Conservation (phyloP, 371 early-diverging fungal species). For the Mucor piriformis region DNA sequence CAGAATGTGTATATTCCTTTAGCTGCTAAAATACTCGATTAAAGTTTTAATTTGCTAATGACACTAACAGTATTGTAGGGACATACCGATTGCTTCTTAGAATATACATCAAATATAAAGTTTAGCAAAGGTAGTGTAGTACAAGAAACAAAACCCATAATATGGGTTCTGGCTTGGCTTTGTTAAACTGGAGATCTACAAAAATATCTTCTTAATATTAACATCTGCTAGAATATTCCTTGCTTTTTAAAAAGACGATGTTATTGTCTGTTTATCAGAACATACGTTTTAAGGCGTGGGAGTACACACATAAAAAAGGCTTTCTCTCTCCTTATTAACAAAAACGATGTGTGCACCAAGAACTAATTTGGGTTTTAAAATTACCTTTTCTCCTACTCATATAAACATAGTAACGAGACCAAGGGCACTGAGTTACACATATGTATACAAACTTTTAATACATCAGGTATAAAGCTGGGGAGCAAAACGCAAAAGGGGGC, state of each 20-base stretch:
- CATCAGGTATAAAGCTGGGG: too few species aligned
- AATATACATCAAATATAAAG: background rate
- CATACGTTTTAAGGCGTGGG: too few species aligned
- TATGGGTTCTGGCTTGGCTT: background rate
- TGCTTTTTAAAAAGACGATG: background rate
- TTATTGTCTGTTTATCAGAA: background rate
- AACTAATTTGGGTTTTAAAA: background rate
- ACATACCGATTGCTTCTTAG: background rate
- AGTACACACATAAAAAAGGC: background rate
- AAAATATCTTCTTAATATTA: background rate
- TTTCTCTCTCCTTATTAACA: background rate
- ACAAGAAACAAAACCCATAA: background rate
- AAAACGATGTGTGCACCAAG: background rate
- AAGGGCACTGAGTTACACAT: too few species aligned
- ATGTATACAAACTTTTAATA: too few species aligned
- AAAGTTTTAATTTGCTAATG: background rate
- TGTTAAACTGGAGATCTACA: too few species aligned
- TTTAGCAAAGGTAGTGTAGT: background rate
- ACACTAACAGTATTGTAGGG: background rate
- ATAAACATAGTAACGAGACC: background rate
- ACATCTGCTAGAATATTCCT: background rate
- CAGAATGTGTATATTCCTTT: background rate
- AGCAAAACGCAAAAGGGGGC: too few species aligned
- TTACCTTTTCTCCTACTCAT: background rate
- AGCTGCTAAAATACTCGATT: background rate